A percentile compares a stretch with the other conserved stretches of the same genome.
Conservation (phyloP, 2,329 filamentous ascomycete species). For the Neofusicoccum kwambonambiense region DNA sequence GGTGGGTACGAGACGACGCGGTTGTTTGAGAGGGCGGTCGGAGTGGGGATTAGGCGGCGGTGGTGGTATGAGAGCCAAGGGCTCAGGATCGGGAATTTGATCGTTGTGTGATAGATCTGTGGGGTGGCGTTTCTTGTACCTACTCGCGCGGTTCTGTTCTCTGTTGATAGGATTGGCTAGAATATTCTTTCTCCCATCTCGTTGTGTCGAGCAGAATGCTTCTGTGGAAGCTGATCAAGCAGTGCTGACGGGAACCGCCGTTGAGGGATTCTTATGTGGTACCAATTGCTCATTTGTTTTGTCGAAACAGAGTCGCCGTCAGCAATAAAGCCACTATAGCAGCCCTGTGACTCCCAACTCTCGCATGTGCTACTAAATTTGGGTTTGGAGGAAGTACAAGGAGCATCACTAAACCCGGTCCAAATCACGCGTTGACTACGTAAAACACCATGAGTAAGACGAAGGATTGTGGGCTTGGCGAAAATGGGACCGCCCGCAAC, state of each 20-base stretch:
- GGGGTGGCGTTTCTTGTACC: neutral
- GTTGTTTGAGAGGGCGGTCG: constrained; percentile 61
- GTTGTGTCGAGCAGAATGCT: neutral
- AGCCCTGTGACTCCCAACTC: no score
- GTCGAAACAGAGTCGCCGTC: no score
- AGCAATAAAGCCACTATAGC: no score
- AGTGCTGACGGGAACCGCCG: neutral
- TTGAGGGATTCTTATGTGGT: neutral
- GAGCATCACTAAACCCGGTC: no score
- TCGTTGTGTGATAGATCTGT: constrained; percentile 51
- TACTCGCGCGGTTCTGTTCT: neutral
- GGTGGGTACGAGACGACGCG: constrained; percentile 67
- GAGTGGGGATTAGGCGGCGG: constrained; percentile 72
- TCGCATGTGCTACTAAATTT: no score
- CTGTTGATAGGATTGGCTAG: neutral
- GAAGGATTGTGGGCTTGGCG: no score
- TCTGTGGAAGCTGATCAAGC: neutral
- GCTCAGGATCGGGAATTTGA: constrained; percentile 72
- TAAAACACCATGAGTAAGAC: no score
- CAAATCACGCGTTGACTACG: no score
- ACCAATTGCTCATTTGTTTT: no score
- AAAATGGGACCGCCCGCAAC: no score
- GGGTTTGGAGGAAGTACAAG: no score
- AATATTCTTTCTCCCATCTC: neutral
- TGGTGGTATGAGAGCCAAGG: constrained; percentile 83